Percentiles rank a stretch among this genome's conserved stretches.
Conservation (phyloP, 106 monocot genomes). For the Apostasia ramifera region DNA sequence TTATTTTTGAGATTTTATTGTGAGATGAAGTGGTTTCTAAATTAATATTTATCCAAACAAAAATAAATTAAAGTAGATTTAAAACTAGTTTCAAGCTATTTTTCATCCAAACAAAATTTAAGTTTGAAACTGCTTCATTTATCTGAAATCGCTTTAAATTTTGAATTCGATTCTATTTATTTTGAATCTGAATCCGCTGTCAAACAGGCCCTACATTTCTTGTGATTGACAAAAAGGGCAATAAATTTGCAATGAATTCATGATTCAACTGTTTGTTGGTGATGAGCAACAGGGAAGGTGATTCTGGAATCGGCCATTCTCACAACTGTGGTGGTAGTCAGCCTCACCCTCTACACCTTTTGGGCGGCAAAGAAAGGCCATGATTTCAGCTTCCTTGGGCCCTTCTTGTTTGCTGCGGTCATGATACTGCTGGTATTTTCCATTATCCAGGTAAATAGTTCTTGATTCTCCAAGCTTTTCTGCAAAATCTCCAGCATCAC, state of each 20-base stretch:
- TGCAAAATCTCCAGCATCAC: background rate
- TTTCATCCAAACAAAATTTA: no score
- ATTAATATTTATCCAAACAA: no score
- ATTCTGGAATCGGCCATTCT: constrained; percentile 75
- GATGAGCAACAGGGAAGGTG: constrained; percentile 47
- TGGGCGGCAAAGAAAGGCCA: constrained; percentile 65
- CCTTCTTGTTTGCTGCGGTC: constrained; percentile 61
- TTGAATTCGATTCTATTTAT: no score
- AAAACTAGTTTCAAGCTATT: no score
- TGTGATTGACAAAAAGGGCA: background rate
- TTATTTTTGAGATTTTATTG: no score
- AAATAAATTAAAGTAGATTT: no score
- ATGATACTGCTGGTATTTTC: constrained; percentile 68
- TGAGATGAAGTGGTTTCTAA: no score
- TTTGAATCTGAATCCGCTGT: no score
- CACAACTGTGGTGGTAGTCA: constrained; percentile 52
- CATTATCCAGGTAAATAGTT: constrained; percentile 59
- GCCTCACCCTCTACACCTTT: constrained; percentile 84
- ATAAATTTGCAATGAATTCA: background rate
- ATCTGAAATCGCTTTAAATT: no score
- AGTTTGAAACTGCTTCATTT: no score
- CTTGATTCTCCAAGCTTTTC: background rate
- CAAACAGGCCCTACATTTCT: background rate
- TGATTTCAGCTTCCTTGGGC: constrained; percentile 73
- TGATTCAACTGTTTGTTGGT: background rate